Evolutionary conservation across 139 green algal genomes (phyloP), one percentile per base, ranked within the genome.

Genomic region (Eudorina sp.): DNA sequence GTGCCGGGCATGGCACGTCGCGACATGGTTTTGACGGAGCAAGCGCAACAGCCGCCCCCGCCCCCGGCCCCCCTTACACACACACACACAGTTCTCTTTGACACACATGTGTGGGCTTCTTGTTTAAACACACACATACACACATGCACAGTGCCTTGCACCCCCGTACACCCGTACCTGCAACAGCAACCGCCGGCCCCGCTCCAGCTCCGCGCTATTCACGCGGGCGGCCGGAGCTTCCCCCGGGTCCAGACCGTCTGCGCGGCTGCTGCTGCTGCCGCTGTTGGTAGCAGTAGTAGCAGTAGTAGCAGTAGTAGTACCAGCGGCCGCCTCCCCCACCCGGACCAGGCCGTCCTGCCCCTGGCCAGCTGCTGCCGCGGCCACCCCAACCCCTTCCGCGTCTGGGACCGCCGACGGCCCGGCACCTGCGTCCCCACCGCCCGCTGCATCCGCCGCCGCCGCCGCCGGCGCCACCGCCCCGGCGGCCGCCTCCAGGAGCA

Each of bases 151-250:
- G 8, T 25, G 11, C 34, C n/a, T n/a, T 9, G 7, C 8, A 9
- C 40, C 69, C 18, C n/a, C 48, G 8, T 34, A 75, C 13, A 13
- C 14, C 70, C 58, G 6, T 23, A 85, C 78, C 80, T 86, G 80
- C 60, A 64, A 43, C n/a, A 58, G 43, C 80, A 86, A 18, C 60
- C 58, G 43, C 11, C 80, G 80, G 5, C 80, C 80, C 29, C 80
- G 40, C 41, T 76, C 60, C 80, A 62, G 43, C 80, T 86, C 80
- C 40, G 80, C 62, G 11, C 11, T 31, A 60, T 86, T 86, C 4
- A 86, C 16, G 7, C 18, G n/a, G 34, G 16, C 68, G 18, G 7
- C 68, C 18, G 13, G 18, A 8, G n/a, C 68, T 18, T 13, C 34
- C 8, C 46, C 73, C 46, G 14, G 2, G 11, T 7, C 29, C 29